Conservation (phyloP, 2,329 filamentous ascomycete genomes). For the Cryphonectria radicalis region DNA sequence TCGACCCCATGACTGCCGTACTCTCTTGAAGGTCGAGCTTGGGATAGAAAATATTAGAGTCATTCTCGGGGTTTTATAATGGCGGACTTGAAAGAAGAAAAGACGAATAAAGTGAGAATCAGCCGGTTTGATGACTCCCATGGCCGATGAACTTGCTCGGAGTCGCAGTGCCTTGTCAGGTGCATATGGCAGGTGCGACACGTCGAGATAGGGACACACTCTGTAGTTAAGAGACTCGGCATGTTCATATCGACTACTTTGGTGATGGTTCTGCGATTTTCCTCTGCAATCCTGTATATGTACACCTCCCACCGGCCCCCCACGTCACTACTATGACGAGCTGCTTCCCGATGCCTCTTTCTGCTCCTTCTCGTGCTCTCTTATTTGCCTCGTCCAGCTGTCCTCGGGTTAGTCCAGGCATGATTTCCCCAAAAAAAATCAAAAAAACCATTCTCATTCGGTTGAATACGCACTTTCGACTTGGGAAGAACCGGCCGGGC, state of each 20-base stretch:
- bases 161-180: not conserved
- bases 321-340: constrained; percentile 8
- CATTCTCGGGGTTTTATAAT: not conserved
- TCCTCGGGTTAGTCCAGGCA: constrained; percentile 7
- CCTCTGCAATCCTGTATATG: constrained; percentile 3
- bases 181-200: not conserved
- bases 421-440: too few relatives aligned
- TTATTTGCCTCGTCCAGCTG: constrained; percentile 52
- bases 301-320: not conserved
- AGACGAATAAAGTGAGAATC: not conserved
- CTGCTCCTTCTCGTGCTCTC: constrained; percentile 46
- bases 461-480: constrained; percentile 71
- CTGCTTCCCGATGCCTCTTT: constrained; percentile 34
- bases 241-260: not conserved
- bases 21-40: not conserved
- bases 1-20: not conserved
- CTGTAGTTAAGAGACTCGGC: too few relatives aligned
- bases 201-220: not conserved
- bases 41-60: not conserved
- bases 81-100: not conserved
- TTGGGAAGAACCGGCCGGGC: constrained; percentile 79
- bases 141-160: not conserved
- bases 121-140: not conserved
- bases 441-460: not conserved
- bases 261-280: not conserved